Base-by-base conservation (phyloP, 768 basidiomycete genomes). In the Tylopilus subfusipes region DNA sequence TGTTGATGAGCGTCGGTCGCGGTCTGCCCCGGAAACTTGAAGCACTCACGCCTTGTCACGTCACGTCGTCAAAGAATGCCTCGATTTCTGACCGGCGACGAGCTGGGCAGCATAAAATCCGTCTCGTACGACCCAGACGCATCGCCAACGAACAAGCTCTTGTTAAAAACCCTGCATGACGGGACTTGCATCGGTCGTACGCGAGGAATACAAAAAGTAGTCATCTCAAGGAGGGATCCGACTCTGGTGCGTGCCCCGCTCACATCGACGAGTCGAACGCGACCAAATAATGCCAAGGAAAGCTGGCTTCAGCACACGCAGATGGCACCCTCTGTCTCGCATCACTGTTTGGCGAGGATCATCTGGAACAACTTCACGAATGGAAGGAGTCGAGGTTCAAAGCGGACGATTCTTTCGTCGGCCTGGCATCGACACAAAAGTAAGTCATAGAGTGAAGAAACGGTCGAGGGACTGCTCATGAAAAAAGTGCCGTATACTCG, bases 1-100 rank as follows among this genome's bases (percentile, higher is more conserved):
- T 55, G 45, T 43, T 53, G 13, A 21, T 36, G 25, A 51, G 30
- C 31, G 16, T 19, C 10, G 1, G 19, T 49, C 29, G 9, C 30
- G 45, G 30, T 8, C 22, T 9, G 25, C 21, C 36, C 31, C 45
- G 12, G 31, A 16, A 10, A n/a, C n/a, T n/a, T n/a, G n/a, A n/a
- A 1, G 22, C 6, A 30, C 29, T 59, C 51, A 53, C 50, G 18
- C 44, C 24, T 56, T 54, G 60, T 65, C 63, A 70, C 66, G 58
- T 60, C 58, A 68, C 66, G 46, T 54, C 24, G 18, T 33, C 6
- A 42, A 24, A 29, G 27, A 13, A 90, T 88, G 86, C 73, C 82
- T 66, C 80, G 79, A 54, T 90, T 91, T 71, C 72, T 90, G 48
- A 69, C 82, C 42, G 91, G 88, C 58, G 91, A 93, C 72, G 86